Evolutionary conservation across 306 rosid genomes (phyloP).

Genomic region (Cyamopsis tetragonoloba): DNA sequence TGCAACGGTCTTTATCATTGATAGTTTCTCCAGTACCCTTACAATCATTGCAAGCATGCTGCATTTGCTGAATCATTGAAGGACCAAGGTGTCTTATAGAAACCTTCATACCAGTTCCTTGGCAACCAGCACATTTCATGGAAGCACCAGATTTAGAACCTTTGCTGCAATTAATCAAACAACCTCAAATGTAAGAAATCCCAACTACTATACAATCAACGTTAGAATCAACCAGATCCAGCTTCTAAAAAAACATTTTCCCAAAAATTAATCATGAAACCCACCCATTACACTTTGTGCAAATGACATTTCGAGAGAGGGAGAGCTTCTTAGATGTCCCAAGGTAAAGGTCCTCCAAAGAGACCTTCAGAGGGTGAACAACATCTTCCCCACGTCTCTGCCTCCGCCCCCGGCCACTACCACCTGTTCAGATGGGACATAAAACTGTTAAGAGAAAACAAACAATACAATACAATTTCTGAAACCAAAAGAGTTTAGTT

Average conservation of each 20-base stretch:
- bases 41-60: conserved; percentile 92
- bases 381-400: conserved; percentile 98
- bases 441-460: background rate
- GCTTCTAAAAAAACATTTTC: background rate
- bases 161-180: conserved; percentile 46
- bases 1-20: conserved; percentile 83
- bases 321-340: conserved; percentile 95
- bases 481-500: too few species aligned
- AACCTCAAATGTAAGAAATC: background rate
- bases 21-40: conserved; percentile 96
- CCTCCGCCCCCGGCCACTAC: conserved; percentile 84
- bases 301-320: conserved; percentile 75
- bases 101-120: conserved; percentile 94
- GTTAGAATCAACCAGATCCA: background rate
- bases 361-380: conserved; percentile 85
- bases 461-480: background rate
- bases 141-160: conserved; percentile 97
- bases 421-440: conserved; percentile 48
- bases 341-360: conserved; percentile 76
- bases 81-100: conserved; percentile 95
- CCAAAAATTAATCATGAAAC: conserved; percentile 6
- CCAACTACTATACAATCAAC: background rate
- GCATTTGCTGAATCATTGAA: conserved; percentile 97
- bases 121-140: conserved; percentile 80
- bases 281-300: conserved; percentile 89